Evolutionary conservation across 108 stramenopile species (phyloP).

Genomic region (Cafeteria roenbergensis): DNA sequence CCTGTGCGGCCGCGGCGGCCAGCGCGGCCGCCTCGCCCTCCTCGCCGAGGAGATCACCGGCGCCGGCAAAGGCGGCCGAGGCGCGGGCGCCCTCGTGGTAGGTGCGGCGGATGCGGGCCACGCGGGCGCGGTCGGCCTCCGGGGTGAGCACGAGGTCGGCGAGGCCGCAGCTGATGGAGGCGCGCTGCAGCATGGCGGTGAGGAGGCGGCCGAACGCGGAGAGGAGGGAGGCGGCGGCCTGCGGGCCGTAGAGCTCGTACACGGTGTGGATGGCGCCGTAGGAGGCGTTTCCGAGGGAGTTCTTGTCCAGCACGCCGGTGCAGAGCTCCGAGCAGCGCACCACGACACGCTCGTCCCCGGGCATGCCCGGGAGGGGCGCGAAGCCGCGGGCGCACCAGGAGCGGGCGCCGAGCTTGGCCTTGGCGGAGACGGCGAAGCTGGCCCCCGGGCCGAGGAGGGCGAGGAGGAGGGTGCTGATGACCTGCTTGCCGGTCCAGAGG

Average conservation of each 20-base stretch:
- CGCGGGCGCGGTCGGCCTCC: conserved; percentile 60
- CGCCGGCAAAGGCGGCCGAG: not conserved
- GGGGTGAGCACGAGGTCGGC: conserved; percentile 81
- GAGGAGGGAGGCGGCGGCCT: conserved; percentile 65
- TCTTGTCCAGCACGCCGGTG: conserved; percentile 89
- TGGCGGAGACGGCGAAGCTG: conserved; percentile 61
- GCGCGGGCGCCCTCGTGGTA: not conserved
- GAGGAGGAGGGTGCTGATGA: conserved; percentile 53
- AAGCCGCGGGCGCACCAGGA: not conserved
- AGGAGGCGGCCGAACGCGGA: conserved; percentile 84
- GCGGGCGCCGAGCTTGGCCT: conserved; percentile 69
- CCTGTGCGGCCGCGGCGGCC: conserved; percentile 71
- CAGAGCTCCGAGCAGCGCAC: conserved; percentile 78
- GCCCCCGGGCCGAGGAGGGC: conserved; percentile 16
- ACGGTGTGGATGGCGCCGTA: conserved; percentile 84
- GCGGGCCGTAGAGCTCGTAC: conserved; percentile 83
- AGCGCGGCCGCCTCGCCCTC: conserved; percentile 85
- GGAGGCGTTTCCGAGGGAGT: conserved; percentile 68
- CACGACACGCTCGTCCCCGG: conserved; percentile 65
- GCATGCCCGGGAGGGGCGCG: conserved; percentile 25
- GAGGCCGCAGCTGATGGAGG: conserved; percentile 90
- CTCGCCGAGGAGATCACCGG: no score
- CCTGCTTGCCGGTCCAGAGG: conserved; percentile 96
- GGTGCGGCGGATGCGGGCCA: conserved; percentile 33
- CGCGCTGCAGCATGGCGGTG: conserved; percentile 77